These are phyloP conservation scores for Geosiphon pyriformis DNA, from an alignment of 192 early-diverging fungal species.

Conservation along the genomic window DNA sequence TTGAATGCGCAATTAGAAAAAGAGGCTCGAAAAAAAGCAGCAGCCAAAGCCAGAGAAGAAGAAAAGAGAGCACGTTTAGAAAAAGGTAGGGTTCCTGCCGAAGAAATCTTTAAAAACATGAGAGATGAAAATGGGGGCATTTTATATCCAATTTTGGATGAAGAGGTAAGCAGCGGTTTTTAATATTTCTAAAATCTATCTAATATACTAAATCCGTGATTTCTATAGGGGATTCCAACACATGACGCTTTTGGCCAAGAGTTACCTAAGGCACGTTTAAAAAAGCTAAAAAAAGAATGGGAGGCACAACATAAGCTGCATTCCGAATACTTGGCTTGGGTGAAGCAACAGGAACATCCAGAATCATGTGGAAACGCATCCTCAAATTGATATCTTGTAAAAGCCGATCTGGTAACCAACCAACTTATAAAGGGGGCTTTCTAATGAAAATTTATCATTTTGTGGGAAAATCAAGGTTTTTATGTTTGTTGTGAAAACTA, in stretches of 20 bases:
- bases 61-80: slow-evolving; percentile 65
- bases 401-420: too few species aligned
- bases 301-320: slow-evolving; percentile 87
- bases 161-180: slow-evolving; percentile 29
- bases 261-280: slow-evolving; percentile 74
- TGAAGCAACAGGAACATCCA: slow-evolving; percentile 1
- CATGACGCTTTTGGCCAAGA: slow-evolving; percentile 78
- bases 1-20: slow-evolving; percentile 56
- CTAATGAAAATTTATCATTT: neutral
- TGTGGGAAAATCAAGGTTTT: neutral
- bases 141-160: slow-evolving; percentile 74
- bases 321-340: slow-evolving; percentile 62
- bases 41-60: slow-evolving; percentile 52
- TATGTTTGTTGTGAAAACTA: neutral
- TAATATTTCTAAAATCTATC: neutral
- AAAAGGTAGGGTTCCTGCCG: slow-evolving; percentile 70
- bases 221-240: slow-evolving; percentile 68
- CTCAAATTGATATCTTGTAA: neutral
- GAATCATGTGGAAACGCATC: neutral
- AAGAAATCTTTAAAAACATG: slow-evolving; percentile 75
- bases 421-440: too few species aligned
- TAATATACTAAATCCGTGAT: neutral
- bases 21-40: slow-evolving; percentile 56
- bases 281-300: slow-evolving; percentile 86
- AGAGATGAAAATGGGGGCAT: slow-evolving; percentile 35